Percentiles rank a stretch among this genome's conserved stretches.
These are phyloP conservation scores for Nematodospora anomalae DNA, from an alignment of 1,139 yeast genomes.

Conservation along the genomic window DNA sequence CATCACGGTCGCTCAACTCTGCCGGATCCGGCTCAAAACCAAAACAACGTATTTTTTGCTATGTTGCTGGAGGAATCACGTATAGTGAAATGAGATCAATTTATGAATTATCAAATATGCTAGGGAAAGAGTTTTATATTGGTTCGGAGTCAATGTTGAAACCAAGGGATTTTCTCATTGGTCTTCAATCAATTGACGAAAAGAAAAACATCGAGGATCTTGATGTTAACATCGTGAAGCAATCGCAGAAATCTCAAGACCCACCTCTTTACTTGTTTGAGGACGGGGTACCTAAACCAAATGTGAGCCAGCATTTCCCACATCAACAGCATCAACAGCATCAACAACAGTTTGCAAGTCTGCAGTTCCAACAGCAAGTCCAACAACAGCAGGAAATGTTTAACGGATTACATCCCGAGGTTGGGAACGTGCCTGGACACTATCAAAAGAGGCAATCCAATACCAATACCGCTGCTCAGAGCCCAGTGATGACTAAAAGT, in stretches of 20 bases:
- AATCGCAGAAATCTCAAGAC: conserved; percentile 25
- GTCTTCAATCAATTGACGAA: conserved; percentile 43
- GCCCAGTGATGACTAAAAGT: conserved; percentile 2
- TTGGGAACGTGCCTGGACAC: conserved; percentile 2
- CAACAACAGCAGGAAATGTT: conserved; percentile 7
- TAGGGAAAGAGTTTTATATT: conserved; percentile 72
- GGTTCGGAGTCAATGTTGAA: conserved; percentile 81
- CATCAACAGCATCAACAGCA: conserved; percentile 12
- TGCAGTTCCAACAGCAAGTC: conserved; percentile 15
- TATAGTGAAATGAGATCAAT: conserved; percentile 77
- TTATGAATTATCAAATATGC: conserved; percentile 63
- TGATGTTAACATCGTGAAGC: conserved; percentile 32
- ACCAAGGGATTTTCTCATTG: conserved; percentile 56
- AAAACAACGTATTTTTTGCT: conserved; percentile 73
- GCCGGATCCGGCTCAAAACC: conserved; percentile 27
- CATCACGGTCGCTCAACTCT: conserved; percentile 9
- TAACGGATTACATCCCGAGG: conserved; percentile 2
- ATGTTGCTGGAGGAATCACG: conserved; percentile 88
- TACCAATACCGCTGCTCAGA: background rate
- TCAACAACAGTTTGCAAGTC: background rate
- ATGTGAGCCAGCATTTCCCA: conserved; percentile 7
- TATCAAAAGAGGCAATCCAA: conserved; percentile 2
- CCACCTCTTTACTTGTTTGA: conserved; percentile 41
- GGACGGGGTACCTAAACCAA: conserved; percentile 18
- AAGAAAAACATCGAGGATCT: conserved; percentile 34